phyloP scores from a whole-genome alignment of 805 yeast species.

The Diddensiella transvaalensis region DNA sequence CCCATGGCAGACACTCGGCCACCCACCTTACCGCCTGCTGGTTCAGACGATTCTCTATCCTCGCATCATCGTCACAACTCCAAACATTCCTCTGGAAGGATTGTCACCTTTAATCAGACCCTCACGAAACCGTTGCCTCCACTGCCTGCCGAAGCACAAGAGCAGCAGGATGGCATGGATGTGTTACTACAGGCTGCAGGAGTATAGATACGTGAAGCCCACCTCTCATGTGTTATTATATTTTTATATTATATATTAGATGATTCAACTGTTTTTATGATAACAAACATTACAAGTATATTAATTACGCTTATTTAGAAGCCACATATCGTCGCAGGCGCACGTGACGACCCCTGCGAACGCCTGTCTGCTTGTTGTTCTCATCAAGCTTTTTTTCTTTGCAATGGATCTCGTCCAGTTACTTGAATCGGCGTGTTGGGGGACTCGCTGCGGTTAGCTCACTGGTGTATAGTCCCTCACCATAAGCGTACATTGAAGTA shows the following conservation, averaged over 20 bases:
- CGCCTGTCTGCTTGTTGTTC: too few relatives aligned
- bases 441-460: too few relatives aligned
- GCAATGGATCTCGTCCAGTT: too few relatives aligned
- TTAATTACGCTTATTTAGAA: too few relatives aligned
- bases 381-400: too few relatives aligned
- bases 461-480: too few relatives aligned
- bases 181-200: constrained; percentile 30
- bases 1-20: constrained; percentile 29
- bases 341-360: too few relatives aligned
- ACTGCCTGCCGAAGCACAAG: constrained; percentile 24
- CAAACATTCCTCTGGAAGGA: constrained; percentile 2
- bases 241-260: neutral
- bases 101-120: constrained; percentile 6
- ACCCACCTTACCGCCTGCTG: constrained; percentile 23
- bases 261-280: neutral
- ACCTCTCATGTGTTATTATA: neutral
- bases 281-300: too few relatives aligned
- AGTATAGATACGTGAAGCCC: constrained; percentile 19
- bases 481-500: too few relatives aligned
- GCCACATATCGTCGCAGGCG: too few relatives aligned
- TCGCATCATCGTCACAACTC: constrained; percentile 9
- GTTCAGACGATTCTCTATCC: constrained; percentile 14
- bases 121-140: constrained; percentile 28
- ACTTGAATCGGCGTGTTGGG: too few relatives aligned
- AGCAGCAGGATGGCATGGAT: constrained; percentile 25